Conservation (phyloP, 1,284 basidiomycete species). For the Schizophyllum amplum region DNA sequence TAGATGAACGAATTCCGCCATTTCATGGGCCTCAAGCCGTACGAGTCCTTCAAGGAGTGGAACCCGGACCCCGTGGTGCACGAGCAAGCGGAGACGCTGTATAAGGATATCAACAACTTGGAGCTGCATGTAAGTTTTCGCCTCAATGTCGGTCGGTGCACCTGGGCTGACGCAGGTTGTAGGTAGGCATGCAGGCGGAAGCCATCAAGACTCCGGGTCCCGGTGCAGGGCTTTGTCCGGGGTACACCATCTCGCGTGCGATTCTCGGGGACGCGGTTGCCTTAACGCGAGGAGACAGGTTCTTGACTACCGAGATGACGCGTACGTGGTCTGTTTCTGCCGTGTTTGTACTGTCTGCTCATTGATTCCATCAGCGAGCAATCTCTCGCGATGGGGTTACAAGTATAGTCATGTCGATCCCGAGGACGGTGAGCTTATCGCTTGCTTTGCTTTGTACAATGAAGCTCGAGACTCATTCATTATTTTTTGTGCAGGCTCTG, state of each 20-base stretch:
- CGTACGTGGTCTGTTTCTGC: slow-evolving; percentile 46
- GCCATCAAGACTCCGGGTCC: slow-evolving; percentile 60
- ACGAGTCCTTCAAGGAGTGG: slow-evolving; percentile 68
- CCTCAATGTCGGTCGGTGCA: not conserved
- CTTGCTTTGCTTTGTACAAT: no score
- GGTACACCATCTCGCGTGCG: slow-evolving; percentile 79
- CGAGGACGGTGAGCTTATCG: slow-evolving; percentile 31
- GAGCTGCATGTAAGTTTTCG: slow-evolving; percentile 53
- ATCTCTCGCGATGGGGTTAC: slow-evolving; percentile 73
- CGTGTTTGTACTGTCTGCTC: not conserved
- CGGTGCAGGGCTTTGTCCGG: slow-evolving; percentile 81
- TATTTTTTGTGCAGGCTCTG: slow-evolving; percentile 38
- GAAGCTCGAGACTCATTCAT: not conserved
- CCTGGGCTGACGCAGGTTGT: not conserved
- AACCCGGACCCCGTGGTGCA: slow-evolving; percentile 60
- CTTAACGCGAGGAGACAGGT: slow-evolving; percentile 68
- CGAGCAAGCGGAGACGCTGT: slow-evolving; percentile 60
- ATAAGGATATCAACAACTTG: slow-evolving; percentile 68
- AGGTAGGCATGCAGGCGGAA: slow-evolving; percentile 73
- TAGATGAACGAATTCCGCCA: slow-evolving; percentile 59
- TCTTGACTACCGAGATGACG: slow-evolving; percentile 71
- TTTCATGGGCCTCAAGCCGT: slow-evolving; percentile 48
- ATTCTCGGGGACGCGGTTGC: slow-evolving; percentile 80
- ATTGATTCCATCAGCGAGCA: slow-evolving; percentile 54
- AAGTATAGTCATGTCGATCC: slow-evolving; percentile 58